Evolutionary conservation across 805 yeast genomes (phyloP), one percentile per base, ranked within the genome.

Genomic region (Hermanozyma aechmeae): DNA sequence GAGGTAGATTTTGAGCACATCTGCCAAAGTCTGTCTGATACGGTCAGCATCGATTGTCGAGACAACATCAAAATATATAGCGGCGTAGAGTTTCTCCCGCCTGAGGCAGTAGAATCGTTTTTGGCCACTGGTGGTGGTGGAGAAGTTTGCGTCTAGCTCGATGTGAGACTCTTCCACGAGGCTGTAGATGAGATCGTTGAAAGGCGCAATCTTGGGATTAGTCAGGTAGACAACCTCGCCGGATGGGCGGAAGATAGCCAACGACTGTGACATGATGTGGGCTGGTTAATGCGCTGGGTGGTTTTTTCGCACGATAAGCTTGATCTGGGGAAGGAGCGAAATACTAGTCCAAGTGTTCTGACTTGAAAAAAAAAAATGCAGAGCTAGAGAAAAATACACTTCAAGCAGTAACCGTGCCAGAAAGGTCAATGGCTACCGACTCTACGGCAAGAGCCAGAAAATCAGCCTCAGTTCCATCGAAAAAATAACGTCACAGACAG

Each of bases 401-500:
- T n/a, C n/a, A n/a, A n/a, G n/a, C n/a, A n/a, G n/a, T n/a, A n/a
- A n/a, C n/a, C n/a, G n/a, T n/a, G n/a, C n/a, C n/a, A n/a, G n/a
- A n/a, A n/a, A n/a, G n/a, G n/a, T n/a, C n/a, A n/a, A n/a, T n/a
- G n/a, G n/a, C n/a, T n/a, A n/a, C n/a, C n/a, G n/a, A n/a, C n/a
- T n/a, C n/a, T n/a, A n/a, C n/a, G n/a, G n/a, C n/a, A n/a, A n/a
- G n/a, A n/a, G n/a, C n/a, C n/a, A n/a, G n/a, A n/a, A n/a, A n/a
- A n/a, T n/a, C n/a, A n/a, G n/a, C n/a, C n/a, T n/a, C n/a, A n/a
- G n/a, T n/a, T n/a, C n/a, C n/a, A n/a, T n/a, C n/a, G n/a, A 72
- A 72, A 65, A 71, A 63, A 62, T 56, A 52, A 44, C 95, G 95
- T 81, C 82, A 84, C 93, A 80, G 93, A 83, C 95, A 84, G 93